Base-by-base conservation (phyloP, 192 early-diverging fungal species). In the Gamsiella multidivaricata region DNA sequence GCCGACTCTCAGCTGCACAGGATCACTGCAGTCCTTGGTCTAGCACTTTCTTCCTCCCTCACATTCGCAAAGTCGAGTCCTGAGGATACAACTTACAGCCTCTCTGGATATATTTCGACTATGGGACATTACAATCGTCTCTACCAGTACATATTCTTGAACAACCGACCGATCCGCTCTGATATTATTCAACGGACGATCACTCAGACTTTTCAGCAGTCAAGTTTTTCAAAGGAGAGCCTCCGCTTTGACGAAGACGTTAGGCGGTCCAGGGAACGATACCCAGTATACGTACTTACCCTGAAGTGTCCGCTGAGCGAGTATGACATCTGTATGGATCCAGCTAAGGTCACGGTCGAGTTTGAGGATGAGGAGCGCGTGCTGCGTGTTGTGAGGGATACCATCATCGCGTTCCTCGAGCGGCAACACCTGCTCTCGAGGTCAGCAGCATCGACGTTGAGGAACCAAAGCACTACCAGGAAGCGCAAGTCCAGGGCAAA, bases 261-360 rank as follows among this genome's bases (percentile, higher is more conserved):
- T 39, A 53, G 45, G 18, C 68, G 71, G 34, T 61, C 71, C 0
- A 61, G 54, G 18, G 80, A 85, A 39, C 54, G 81, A 31, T 54
- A 85, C 63, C 88, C 88, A 3, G 69, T 91, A 15, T 91, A 83
- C 54, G 56, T 91, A 18, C 61, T 91, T 9, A 71, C 81, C 45
- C 20, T 91, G 26, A 70, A 45, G 17, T 88, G 88, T 46, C 83
- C 82, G 0, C 28, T 79, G 18, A 71, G 47, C 15, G 58, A 78
- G 33, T 88, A 75, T 49, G 87, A 90, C 56, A 64, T 89, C 6
- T 84, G 83, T 20, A 59, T 84, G 22, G 89, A 90, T 73, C 83
- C 89, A 3, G 33, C 75, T 5, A 89, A 90, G 53, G 82, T 66
- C 31, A 82, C 74, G 3, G 82, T 89, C 17, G 72, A 85, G 43